Conservation (phyloP, 306 rosid genomes). For the Castanospermum australe region DNA sequence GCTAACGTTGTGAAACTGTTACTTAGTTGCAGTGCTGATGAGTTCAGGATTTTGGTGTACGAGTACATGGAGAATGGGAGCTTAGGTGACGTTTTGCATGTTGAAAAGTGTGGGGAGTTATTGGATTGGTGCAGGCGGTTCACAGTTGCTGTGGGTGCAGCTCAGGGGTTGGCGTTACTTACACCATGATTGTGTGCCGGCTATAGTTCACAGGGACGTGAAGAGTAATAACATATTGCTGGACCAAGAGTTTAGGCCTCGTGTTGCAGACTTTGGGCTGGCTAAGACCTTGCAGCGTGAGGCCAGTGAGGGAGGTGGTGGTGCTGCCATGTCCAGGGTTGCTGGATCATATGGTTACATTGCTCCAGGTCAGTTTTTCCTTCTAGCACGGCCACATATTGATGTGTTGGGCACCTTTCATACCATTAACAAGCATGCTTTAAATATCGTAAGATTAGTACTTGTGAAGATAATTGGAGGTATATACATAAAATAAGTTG, state of each 20-base stretch:
- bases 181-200: slow-evolving; percentile 73
- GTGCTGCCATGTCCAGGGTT: slow-evolving; percentile 52
- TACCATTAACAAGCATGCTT: no score
- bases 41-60: slow-evolving; percentile 55
- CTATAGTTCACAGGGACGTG: slow-evolving; percentile 78
- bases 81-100: slow-evolving; percentile 70
- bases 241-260: slow-evolving; percentile 60
- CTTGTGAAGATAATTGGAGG: not conserved
- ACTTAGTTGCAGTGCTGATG: slow-evolving; percentile 63
- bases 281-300: slow-evolving; percentile 60
- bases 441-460: no score
- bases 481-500: not conserved
- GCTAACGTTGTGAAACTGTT: slow-evolving; percentile 73
- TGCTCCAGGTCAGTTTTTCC: slow-evolving; percentile 63
- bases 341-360: slow-evolving; percentile 89
- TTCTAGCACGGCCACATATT: no score
- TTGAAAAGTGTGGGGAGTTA: slow-evolving; percentile 30
- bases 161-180: slow-evolving; percentile 75
- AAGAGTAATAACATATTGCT: slow-evolving; percentile 88
- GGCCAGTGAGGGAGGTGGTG: not conserved
- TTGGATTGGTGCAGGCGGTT: slow-evolving; percentile 57
- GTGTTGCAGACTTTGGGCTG: slow-evolving; percentile 79
- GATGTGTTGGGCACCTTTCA: no score
- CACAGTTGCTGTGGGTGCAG: slow-evolving; percentile 61
- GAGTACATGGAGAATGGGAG: slow-evolving; percentile 88